phyloP scores from a whole-genome alignment of 1,284 basidiomycete genomes.

The Coniophora puteana region DNA sequence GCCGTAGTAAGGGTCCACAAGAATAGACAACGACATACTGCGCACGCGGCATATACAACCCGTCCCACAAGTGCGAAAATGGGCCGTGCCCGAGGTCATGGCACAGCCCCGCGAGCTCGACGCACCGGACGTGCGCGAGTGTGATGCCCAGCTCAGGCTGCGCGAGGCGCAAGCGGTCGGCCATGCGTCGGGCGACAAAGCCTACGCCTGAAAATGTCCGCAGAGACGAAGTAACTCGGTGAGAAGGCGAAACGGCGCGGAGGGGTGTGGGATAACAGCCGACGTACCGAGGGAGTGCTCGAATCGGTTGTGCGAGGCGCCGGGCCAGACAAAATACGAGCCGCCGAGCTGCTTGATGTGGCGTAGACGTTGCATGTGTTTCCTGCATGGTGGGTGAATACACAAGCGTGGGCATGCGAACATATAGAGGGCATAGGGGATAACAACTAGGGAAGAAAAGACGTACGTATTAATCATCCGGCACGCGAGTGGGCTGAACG shows the following conservation, averaged over 20 bases:
- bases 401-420: background rate
- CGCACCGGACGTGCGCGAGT: constrained; percentile 45
- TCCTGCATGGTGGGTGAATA: constrained; percentile 37
- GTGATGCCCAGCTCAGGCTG: constrained; percentile 66
- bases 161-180: constrained; percentile 47
- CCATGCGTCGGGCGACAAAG: constrained; percentile 61
- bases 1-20: too few relatives aligned
- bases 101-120: constrained; percentile 52
- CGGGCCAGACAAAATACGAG: constrained; percentile 69
- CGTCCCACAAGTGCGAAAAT: constrained; percentile 59
- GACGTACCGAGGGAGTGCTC: constrained; percentile 69
- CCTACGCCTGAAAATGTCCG: constrained; percentile 52
- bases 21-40: too few relatives aligned
- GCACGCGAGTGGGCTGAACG: constrained; percentile 34
- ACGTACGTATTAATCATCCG: constrained; percentile 41
- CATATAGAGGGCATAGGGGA: background rate
- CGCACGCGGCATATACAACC: constrained; percentile 45
- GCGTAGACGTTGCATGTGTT: constrained; percentile 71
- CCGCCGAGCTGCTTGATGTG: constrained; percentile 76
- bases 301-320: constrained; percentile 74
- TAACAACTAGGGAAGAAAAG: background rate
- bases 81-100: constrained; percentile 60
- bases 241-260: background rate
- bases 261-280: constrained; percentile 1
- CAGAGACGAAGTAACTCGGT: background rate